Percentiles rank a stretch among this genome's conserved stretches.
Conservation (phyloP, 1,284 basidiomycete species). For the Ustilago trichophora region DNA sequence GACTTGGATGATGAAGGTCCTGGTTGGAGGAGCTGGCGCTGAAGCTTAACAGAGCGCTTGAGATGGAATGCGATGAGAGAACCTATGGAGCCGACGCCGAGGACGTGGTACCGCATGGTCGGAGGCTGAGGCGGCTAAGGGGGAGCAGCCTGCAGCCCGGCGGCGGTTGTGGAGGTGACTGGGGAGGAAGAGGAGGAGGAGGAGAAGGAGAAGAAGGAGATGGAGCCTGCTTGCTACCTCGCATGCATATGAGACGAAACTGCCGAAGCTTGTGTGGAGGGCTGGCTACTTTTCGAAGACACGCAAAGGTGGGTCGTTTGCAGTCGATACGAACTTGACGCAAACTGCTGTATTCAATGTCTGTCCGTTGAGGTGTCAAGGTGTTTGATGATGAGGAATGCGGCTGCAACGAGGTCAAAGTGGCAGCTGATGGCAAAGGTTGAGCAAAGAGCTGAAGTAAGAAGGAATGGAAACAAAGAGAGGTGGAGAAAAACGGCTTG, state of each 20-base stretch:
- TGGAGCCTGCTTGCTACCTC: not conserved
- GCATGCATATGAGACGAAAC: slow-evolving; percentile 1
- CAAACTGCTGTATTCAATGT: too few species aligned
- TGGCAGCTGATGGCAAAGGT: not conserved
- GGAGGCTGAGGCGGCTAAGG: not conserved
- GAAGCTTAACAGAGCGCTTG: slow-evolving; percentile 45
- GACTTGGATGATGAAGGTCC: slow-evolving; percentile 29
- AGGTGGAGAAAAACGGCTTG: slow-evolving; percentile 4
- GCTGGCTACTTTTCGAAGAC: too few species aligned
- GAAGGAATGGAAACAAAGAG: not conserved
- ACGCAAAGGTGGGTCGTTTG: too few species aligned
- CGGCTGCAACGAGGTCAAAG: not conserved
- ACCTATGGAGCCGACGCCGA: slow-evolving; percentile 63
- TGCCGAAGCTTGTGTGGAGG: slow-evolving; percentile 13
- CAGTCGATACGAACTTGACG: too few species aligned
- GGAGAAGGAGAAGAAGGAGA: not conserved
- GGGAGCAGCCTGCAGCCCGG: not conserved
- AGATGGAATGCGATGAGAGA: slow-evolving; percentile 62
- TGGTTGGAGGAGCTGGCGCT: slow-evolving; percentile 31
- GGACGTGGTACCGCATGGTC: slow-evolving; percentile 62
- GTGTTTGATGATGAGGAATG: not conserved
- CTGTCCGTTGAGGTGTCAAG: not conserved
- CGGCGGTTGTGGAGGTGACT: not conserved
- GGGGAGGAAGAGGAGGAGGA: too few species aligned
- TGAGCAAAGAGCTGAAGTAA: slow-evolving; percentile 8